Percentiles rank a stretch among this genome's conserved stretches.
Evolutionary conservation across 2,329 filamentous ascomycete genomes (phyloP).

Genomic region (Dichotomopilus funicola): DNA sequence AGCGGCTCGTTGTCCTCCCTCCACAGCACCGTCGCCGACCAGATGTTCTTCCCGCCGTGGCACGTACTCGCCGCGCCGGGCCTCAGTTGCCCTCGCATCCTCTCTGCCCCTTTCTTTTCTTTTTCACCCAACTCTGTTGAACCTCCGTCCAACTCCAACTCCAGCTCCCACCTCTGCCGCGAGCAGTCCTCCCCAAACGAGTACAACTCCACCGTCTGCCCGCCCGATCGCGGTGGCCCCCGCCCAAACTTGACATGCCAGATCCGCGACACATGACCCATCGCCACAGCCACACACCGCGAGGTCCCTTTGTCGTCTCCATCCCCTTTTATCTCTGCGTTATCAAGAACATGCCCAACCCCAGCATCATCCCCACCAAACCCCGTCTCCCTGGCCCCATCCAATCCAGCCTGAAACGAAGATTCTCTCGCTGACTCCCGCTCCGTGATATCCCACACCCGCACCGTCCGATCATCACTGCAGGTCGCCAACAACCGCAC

Average conservation of each 20-base stretch:
- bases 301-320: slow-evolving; percentile 25
- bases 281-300: slow-evolving; percentile 59
- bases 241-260: slow-evolving; percentile 69
- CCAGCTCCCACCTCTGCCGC: slow-evolving; percentile 62
- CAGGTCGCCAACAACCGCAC: slow-evolving; percentile 76
- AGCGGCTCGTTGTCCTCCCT: slow-evolving; percentile 31
- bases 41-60: slow-evolving; percentile 86
- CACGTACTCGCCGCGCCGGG: slow-evolving; percentile 52
- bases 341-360: background rate
- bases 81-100: slow-evolving; percentile 33
- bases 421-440: background rate
- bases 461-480: slow-evolving; percentile 87
- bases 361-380: slow-evolving; percentile 42
- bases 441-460: slow-evolving; percentile 71
- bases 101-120: slow-evolving; percentile 5
- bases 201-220: slow-evolving; percentile 35
- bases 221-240: background rate
- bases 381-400: slow-evolving; percentile 51
- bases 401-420: slow-evolving; percentile 12
- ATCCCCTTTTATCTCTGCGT: slow-evolving; percentile 18
- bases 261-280: slow-evolving; percentile 84
- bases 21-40: slow-evolving; percentile 55
- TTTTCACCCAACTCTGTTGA: no score
- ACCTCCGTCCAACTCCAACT: no score
- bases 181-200: slow-evolving; percentile 85